These are phyloP conservation scores for Fraxinus baroniana DNA, from an alignment of 305 asterid species.

Conservation along the genomic window DNA sequence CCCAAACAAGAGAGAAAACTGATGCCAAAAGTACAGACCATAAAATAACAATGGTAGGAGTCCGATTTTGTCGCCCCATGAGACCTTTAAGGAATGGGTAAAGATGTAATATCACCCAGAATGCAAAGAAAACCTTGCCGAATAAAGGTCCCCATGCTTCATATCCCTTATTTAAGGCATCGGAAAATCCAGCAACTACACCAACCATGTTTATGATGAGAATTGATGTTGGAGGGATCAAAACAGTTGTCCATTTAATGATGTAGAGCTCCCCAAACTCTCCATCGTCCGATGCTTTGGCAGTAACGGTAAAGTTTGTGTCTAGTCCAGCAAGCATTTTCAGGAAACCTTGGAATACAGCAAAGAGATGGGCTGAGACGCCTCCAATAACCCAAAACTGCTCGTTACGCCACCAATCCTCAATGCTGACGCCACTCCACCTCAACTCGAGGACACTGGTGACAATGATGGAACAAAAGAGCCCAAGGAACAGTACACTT, in stretches of 20 bases:
- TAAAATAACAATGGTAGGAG: constrained; percentile 82
- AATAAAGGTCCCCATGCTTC: constrained; percentile 93
- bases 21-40: constrained; percentile 97
- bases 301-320: constrained; percentile 88
- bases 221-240: constrained; percentile 90
- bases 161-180: constrained; percentile 86
- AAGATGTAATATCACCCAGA: constrained; percentile 89
- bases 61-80: constrained; percentile 90
- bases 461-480: constrained; percentile 72
- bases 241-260: constrained; percentile 89
- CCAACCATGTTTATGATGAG: constrained; percentile 82
- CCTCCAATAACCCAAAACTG: constrained; percentile 99
- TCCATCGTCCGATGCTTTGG: constrained; percentile 75
- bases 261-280: constrained; percentile 87
- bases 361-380: constrained; percentile 90
- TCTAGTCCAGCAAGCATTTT: constrained; percentile 91
- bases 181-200: constrained; percentile 90
- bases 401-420: constrained; percentile 92
- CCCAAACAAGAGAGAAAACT: constrained; percentile 95
- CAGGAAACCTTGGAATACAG: constrained; percentile 92
- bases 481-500: constrained; percentile 76
- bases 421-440: constrained; percentile 97
- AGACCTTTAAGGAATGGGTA: constrained; percentile 94
- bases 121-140: constrained; percentile 86
- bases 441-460: constrained; percentile 85